Conservation (phyloP, 371 early-diverging fungal genomes). For the Mucor mucedo region DNA sequence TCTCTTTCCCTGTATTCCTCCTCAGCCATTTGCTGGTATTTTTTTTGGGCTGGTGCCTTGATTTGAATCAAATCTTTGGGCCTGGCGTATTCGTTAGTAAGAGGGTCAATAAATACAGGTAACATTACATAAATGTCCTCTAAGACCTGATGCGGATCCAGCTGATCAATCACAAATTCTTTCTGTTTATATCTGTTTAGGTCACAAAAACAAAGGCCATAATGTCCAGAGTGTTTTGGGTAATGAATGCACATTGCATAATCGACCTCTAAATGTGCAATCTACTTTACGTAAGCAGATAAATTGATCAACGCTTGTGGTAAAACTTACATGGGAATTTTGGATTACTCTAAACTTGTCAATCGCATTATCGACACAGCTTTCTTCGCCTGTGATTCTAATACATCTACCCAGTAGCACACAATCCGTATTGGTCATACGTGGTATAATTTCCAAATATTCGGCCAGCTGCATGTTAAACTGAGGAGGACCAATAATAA, state of each 20-base stretch:
- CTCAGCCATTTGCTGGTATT: not conserved
- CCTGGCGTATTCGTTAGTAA: slow-evolving; percentile 3
- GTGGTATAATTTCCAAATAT: slow-evolving; percentile 29
- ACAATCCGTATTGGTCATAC: slow-evolving; percentile 32
- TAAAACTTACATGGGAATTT: slow-evolving; percentile 36
- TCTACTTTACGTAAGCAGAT: slow-evolving; percentile 20
- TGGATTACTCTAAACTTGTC: slow-evolving; percentile 41
- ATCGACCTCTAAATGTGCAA: slow-evolving; percentile 14
- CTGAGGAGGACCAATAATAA: slow-evolving; percentile 32
- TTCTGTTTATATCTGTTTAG: slow-evolving; percentile 32
- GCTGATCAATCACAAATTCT: slow-evolving; percentile 14
- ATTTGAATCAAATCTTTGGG: slow-evolving; percentile 21
- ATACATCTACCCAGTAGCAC: slow-evolving; percentile 22
- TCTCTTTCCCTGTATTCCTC: not conserved
- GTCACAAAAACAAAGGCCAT: slow-evolving; percentile 38
- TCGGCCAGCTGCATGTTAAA: slow-evolving; percentile 27
- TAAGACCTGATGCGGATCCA: not conserved
- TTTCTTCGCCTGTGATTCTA: slow-evolving; percentile 24
- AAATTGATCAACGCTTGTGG: not conserved
- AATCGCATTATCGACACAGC: slow-evolving; percentile 34
- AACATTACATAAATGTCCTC: slow-evolving; percentile 2
- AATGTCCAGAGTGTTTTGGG: slow-evolving; percentile 30
- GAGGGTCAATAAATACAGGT: slow-evolving; percentile 16
- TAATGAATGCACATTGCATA: slow-evolving; percentile 47
- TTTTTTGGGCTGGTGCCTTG: not conserved